phyloP scores from a whole-genome alignment of 805 yeast genomes.

The Grigorovia yakushimaensis region DNA sequence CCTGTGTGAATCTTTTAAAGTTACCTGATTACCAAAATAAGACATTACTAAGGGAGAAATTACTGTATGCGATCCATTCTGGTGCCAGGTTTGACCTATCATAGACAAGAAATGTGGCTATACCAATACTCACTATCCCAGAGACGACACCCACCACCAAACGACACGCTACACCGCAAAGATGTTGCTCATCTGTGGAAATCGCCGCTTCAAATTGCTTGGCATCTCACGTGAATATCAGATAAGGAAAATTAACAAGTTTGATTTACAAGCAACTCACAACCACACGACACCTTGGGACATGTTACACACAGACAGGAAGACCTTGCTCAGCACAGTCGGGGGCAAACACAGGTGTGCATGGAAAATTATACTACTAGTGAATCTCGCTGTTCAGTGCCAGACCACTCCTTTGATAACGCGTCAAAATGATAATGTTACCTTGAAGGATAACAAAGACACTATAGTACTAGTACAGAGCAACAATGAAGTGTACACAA shows the following conservation, averaged over 20 bases:
- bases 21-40: slow-evolving; percentile 74
- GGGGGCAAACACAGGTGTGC: neutral
- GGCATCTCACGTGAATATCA: neutral
- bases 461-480: neutral
- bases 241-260: neutral
- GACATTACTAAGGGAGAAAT: slow-evolving; percentile 45
- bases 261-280: neutral
- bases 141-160: too few species aligned
- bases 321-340: neutral
- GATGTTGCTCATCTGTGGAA: too few species aligned
- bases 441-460: neutral
- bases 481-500: neutral
- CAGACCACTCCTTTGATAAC: neutral
- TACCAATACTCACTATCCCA: too few species aligned
- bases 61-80: slow-evolving; percentile 68
- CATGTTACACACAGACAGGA: neutral
- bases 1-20: slow-evolving; percentile 82
- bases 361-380: neutral
- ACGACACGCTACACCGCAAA: too few species aligned
- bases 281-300: neutral
- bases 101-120: too few species aligned
- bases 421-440: neutral
- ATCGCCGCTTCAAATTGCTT: too few species aligned
- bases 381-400: neutral
- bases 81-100: slow-evolving; percentile 85